Evolutionary conservation across 306 rosid genomes (phyloP).

Genomic region (Fragaria ananassa): DNA sequence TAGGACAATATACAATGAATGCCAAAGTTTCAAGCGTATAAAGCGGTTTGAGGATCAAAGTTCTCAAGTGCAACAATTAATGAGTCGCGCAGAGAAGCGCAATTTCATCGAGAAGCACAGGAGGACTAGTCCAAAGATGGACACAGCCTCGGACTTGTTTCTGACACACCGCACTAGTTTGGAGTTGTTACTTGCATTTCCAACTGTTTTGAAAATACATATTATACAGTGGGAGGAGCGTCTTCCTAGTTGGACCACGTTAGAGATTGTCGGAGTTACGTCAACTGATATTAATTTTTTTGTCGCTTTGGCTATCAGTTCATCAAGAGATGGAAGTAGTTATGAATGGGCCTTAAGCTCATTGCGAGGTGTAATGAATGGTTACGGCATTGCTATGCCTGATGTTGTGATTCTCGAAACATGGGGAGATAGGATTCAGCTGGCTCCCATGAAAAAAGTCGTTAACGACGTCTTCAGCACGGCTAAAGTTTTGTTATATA

Average conservation of each 20-base stretch:
- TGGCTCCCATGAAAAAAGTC: background rate
- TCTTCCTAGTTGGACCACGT: background rate
- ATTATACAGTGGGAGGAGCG: no score
- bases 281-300: background rate
- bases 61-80: background rate
- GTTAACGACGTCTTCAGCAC: background rate
- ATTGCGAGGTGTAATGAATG: background rate
- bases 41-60: background rate
- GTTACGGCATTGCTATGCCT: background rate
- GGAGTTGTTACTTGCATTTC: background rate
- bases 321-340: background rate
- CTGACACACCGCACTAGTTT: background rate
- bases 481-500: background rate
- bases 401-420: background rate
- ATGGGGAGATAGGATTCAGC: rapidly evolving
- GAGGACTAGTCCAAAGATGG: background rate
- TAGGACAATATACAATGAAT: background rate
- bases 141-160: background rate
- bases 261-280: background rate
- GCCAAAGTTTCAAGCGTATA: background rate
- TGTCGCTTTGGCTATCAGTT: background rate
- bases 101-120: background rate
- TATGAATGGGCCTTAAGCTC: background rate
- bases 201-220: background rate
- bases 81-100: background rate